phyloP scores from a whole-genome alignment of 306 rosid species.

The Fagus sylvatica region DNA sequence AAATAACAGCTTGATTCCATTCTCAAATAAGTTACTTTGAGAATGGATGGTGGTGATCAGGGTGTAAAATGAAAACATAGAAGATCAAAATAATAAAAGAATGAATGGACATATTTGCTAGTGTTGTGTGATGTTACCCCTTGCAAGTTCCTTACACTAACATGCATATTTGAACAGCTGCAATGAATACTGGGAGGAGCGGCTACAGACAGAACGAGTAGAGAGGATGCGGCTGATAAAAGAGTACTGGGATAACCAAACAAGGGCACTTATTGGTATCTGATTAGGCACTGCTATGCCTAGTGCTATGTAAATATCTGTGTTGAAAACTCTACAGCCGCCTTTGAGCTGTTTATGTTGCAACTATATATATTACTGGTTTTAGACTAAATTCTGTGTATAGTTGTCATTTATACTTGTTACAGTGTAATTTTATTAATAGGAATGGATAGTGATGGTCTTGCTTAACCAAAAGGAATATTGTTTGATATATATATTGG shows the following conservation, averaged over 20 bases:
- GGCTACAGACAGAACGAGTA: constrained; percentile 62
- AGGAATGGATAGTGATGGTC: not conserved
- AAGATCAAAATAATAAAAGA: not conserved
- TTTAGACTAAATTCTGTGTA: not conserved
- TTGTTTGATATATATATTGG: not conserved
- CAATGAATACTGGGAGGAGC: constrained; percentile 66
- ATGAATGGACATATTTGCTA: not conserved
- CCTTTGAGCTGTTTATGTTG: too few relatives aligned
- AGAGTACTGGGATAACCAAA: constrained; percentile 78
- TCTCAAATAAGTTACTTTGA: too few relatives aligned
- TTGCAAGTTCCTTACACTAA: constrained; percentile 4
- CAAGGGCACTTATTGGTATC: constrained; percentile 60
- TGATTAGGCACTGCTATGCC: constrained; percentile 23
- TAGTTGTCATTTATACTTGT: not conserved
- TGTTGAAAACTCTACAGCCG: too few relatives aligned
- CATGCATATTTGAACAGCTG: constrained; percentile 44
- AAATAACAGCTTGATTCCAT: not conserved
- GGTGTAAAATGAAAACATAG: too few relatives aligned
- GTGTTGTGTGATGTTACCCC: not conserved
- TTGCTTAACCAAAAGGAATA: not conserved
- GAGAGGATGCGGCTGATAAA: constrained; percentile 78
- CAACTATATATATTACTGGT: too few relatives aligned
- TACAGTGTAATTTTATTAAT: too few relatives aligned
- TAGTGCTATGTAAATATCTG: constrained; percentile 27
- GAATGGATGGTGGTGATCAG: too few relatives aligned